A percentile compares a stretch with the other conserved stretches of the same genome.
These are phyloP conservation scores for Sphaerosporella brunnea DNA, from an alignment of 495 filamentous ascomycete species.

Conservation along the genomic window DNA sequence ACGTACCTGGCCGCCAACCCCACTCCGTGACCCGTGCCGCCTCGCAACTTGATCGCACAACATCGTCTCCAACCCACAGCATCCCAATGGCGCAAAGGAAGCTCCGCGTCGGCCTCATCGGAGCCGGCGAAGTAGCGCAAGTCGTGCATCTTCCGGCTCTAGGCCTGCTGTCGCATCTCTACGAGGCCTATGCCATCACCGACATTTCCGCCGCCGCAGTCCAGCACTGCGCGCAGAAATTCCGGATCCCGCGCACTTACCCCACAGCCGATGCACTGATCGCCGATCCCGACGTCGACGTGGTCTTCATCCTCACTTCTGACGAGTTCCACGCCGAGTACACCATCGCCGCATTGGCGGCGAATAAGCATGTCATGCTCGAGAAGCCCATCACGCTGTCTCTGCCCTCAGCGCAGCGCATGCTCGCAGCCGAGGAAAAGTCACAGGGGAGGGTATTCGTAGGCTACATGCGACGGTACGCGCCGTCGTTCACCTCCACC, in stretches of 20 bases:
- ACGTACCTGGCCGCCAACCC: too few relatives aligned
- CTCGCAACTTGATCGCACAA: too few relatives aligned
- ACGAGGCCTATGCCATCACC: constrained; percentile 30
- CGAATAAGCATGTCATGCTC: constrained; percentile 38
- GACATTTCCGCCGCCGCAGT: constrained; percentile 28
- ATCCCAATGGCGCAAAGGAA: too few relatives aligned
- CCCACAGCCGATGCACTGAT: constrained; percentile 9
- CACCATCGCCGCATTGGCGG: constrained; percentile 33
- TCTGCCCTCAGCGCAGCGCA: constrained; percentile 30
- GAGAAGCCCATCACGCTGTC: constrained; percentile 37
- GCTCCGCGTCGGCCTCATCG: constrained; percentile 33
- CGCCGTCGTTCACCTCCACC: constrained; percentile 34
- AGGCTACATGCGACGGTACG: constrained; percentile 38
- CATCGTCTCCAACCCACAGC: too few relatives aligned
- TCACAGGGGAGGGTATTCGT: constrained; percentile 33
- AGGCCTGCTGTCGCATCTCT: constrained; percentile 28
- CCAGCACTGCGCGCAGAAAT: constrained; percentile 23
- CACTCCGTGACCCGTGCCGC: too few relatives aligned
- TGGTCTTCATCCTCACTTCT: constrained; percentile 36
- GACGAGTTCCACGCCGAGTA: constrained; percentile 36
- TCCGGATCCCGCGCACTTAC: neutral
- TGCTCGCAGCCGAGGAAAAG: too few relatives aligned
- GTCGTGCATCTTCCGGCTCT: constrained; percentile 35
- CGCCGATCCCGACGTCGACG: constrained; percentile 28
- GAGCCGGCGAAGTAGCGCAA: constrained; percentile 34